These are phyloP conservation scores for Cicer chorassanicum DNA, from an alignment of 306 rosid species.

Conservation along the genomic window DNA sequence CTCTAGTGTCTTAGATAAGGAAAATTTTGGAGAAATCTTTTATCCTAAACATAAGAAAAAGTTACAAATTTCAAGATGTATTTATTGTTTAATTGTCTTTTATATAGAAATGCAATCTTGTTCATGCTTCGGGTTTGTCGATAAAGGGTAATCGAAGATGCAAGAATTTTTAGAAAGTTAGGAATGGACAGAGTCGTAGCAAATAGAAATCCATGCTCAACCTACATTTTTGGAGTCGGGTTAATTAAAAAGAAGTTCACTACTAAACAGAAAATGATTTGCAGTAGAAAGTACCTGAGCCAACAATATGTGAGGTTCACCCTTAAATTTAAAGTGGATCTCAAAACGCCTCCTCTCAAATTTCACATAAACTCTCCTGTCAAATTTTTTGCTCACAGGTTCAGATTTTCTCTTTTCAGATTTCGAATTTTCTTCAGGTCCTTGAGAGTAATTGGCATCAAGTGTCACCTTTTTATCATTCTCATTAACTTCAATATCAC, in stretches of 20 bases:
- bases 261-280: slow-evolving; percentile 19
- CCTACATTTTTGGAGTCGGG: background rate
- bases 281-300: slow-evolving; percentile 66
- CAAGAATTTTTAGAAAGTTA: background rate
- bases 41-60: no score
- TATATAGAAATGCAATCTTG: background rate
- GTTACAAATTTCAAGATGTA: no score
- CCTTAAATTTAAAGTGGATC: slow-evolving; percentile 67
- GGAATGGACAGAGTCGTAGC: background rate
- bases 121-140: background rate
- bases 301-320: slow-evolving; percentile 78
- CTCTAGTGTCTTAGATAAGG: no score
- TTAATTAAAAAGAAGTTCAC: background rate
- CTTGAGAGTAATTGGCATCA: slow-evolving; percentile 45
- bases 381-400: slow-evolving; percentile 44
- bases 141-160: background rate
- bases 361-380: slow-evolving; percentile 62
- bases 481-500: slow-evolving; percentile 51
- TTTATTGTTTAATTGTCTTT: no score
- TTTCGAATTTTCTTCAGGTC: slow-evolving; percentile 37
- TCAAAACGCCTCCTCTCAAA: slow-evolving; percentile 67
- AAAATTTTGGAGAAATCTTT: no score
- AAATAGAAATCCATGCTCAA: background rate
- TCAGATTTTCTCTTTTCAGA: slow-evolving; percentile 25
- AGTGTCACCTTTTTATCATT: slow-evolving; percentile 42